Evolutionary conservation across 2,329 filamentous ascomycete genomes (phyloP).

Genomic region (Clonostachys solani): DNA sequence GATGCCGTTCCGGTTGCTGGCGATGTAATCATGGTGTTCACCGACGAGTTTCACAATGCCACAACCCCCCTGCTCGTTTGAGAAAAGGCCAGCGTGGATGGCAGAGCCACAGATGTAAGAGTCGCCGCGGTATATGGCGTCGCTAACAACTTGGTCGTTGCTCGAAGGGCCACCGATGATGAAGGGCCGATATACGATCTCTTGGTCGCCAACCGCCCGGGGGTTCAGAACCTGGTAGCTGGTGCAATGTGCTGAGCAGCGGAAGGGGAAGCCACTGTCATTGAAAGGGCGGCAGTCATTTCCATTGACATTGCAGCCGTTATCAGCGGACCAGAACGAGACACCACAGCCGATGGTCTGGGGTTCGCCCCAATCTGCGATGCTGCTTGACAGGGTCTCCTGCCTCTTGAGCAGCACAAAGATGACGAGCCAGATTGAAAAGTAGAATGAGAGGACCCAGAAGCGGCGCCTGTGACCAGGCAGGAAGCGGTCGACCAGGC

Average conservation of each 20-base stretch:
- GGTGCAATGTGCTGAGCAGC: constrained; percentile 70
- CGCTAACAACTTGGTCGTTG: constrained; percentile 21
- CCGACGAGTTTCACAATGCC: constrained; percentile 76
- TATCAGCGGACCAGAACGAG: constrained; percentile 67
- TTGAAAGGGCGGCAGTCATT: constrained; percentile 72
- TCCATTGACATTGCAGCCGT: constrained; percentile 71
- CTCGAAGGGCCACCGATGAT: constrained; percentile 62
- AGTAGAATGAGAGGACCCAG: constrained; percentile 54
- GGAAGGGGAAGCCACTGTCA: constrained; percentile 65
- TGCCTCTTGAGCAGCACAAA: constrained; percentile 67
- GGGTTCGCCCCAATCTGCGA: constrained; percentile 65
- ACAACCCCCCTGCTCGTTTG: constrained; percentile 70
- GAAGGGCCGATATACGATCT: constrained; percentile 59
- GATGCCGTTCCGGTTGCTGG: constrained; percentile 69
- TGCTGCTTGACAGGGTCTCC: constrained; percentile 54
- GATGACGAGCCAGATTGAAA: constrained; percentile 63
- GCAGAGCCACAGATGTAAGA: constrained; percentile 84
- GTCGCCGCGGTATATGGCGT: constrained; percentile 76
- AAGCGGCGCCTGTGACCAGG: constrained; percentile 55
- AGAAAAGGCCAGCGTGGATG: constrained; percentile 77
- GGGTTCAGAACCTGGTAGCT: constrained; percentile 64
- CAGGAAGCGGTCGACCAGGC: constrained; percentile 57
- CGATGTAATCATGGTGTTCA: constrained; percentile 56
- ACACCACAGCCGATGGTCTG: constrained; percentile 62
- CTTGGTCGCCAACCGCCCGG: constrained; percentile 68